phyloP scores from a whole-genome alignment of 306 rosid genomes.

The Dalbergia oliveri region DNA sequence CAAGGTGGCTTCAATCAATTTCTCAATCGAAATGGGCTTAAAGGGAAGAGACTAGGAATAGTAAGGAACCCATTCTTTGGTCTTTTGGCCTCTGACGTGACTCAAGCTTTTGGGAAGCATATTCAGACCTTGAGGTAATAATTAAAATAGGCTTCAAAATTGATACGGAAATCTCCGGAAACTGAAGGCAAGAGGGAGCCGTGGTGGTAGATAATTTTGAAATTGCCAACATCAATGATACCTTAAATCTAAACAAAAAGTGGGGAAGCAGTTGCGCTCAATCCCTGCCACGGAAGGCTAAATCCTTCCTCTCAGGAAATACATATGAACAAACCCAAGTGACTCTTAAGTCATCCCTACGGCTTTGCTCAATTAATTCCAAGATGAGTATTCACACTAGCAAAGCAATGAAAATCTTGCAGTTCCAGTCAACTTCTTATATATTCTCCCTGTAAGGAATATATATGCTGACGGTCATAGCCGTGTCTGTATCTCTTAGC shows the following conservation, averaged over 20 bases:
- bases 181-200: conserved; percentile 48
- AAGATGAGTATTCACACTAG: conserved; percentile 15
- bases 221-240: conserved; percentile 34
- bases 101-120: conserved; percentile 41
- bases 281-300: no score
- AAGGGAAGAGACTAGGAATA: conserved; percentile 56
- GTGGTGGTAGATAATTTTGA: conserved; percentile 46
- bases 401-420: conserved; percentile 85
- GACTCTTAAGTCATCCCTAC: conserved; percentile 98
- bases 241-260: conserved; percentile 32
- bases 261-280: conserved; percentile 22
- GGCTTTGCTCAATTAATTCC: conserved; percentile 99
- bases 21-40: conserved; percentile 45
- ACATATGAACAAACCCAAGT: conserved; percentile 94
- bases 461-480: conserved; percentile 89
- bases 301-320: conserved; percentile 95
- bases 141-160: neutral
- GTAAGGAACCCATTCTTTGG: conserved; percentile 41
- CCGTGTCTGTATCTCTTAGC: conserved; percentile 94
- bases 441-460: conserved; percentile 98
- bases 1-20: conserved; percentile 49
- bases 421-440: conserved; percentile 97
- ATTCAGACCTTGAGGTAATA: conserved; percentile 48
- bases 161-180: neutral
- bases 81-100: conserved; percentile 20